These are phyloP conservation scores for Trichoderma asperelloides DNA, from an alignment of 495 filamentous ascomycete species.

Conservation along the genomic window DNA sequence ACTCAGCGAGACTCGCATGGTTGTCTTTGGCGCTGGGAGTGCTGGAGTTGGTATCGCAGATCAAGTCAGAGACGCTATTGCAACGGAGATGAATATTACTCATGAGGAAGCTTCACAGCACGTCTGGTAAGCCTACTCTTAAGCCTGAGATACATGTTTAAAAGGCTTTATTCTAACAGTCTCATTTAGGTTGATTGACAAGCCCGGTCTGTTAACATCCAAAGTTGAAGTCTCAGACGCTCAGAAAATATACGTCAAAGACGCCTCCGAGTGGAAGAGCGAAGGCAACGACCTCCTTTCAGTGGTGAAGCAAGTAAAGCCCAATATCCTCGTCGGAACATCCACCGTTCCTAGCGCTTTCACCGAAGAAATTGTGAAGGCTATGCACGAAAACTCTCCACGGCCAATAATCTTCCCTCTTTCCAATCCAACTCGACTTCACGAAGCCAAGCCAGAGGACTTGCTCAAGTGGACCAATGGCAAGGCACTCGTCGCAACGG, in stretches of 20 bases:
- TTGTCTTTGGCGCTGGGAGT: constrained; percentile 76
- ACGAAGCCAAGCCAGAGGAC: constrained; percentile 76
- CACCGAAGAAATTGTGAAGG: constrained; percentile 60
- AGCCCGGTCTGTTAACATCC: constrained; percentile 64
- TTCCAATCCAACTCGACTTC: constrained; percentile 76
- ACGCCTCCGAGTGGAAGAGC: constrained; percentile 54
- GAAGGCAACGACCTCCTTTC: constrained; percentile 51
- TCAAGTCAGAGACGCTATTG: constrained; percentile 71
- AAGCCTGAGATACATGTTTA: too few relatives aligned
- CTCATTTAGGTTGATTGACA: constrained; percentile 65
- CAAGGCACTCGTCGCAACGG: constrained; percentile 73
- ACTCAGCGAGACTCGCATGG: constrained; percentile 56
- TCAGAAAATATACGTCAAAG: constrained; percentile 58
- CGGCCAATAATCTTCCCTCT: constrained; percentile 77
- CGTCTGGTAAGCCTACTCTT: constrained; percentile 53
- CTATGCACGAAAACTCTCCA: constrained; percentile 71
- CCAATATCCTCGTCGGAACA: constrained; percentile 75
- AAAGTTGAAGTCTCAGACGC: constrained; percentile 48
- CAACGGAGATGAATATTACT: constrained; percentile 53
- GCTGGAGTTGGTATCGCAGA: constrained; percentile 86
- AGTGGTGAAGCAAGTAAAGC: constrained; percentile 63
- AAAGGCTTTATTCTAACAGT: neutral
- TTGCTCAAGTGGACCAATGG: constrained; percentile 71
- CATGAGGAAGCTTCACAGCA: constrained; percentile 71
- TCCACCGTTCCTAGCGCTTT: constrained; percentile 77